Conservation (phyloP, 371 early-diverging fungal genomes). For the Cokeromyces recurvatus region DNA sequence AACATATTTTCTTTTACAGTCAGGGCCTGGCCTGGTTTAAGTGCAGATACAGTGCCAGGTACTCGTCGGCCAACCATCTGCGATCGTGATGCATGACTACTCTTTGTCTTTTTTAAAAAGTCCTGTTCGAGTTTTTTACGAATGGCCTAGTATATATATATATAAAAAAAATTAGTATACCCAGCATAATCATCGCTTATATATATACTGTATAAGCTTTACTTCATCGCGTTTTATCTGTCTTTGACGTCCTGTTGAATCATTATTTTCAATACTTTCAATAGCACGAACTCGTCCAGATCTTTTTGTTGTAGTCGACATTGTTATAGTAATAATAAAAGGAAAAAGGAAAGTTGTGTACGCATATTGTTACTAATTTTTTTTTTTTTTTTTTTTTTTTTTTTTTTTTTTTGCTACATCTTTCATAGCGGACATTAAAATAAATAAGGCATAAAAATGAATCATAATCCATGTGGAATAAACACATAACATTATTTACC, state of each 20-base stretch:
- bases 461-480: too few relatives aligned
- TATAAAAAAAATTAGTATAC: not conserved
- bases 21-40: slow-evolving; percentile 82
- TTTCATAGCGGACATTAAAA: too few relatives aligned
- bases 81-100: slow-evolving; percentile 24
- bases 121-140: slow-evolving; percentile 73
- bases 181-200: not conserved
- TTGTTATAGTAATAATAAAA: too few relatives aligned
- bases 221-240: slow-evolving; percentile 23
- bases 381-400: too few relatives aligned
- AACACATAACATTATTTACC: too few relatives aligned
- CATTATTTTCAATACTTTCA: slow-evolving; percentile 6
- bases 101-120: slow-evolving; percentile 68
- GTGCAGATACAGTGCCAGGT: slow-evolving; percentile 85
- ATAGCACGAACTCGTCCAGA: slow-evolving; percentile 9
- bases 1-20: slow-evolving; percentile 85
- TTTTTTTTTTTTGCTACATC: too few relatives aligned
- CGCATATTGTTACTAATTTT: too few relatives aligned
- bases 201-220: not conserved
- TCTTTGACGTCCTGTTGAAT: slow-evolving; percentile 21
- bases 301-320: slow-evolving; percentile 10
- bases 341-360: too few relatives aligned
- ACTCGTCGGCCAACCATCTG: slow-evolving; percentile 35
- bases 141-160: slow-evolving; percentile 29
- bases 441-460: too few relatives aligned